A percentile compares a stretch with the other conserved stretches of the same genome.
Conservation (phyloP, 495 filamentous ascomycete species). For the Hyphodiscus hymeniophilus region DNA sequence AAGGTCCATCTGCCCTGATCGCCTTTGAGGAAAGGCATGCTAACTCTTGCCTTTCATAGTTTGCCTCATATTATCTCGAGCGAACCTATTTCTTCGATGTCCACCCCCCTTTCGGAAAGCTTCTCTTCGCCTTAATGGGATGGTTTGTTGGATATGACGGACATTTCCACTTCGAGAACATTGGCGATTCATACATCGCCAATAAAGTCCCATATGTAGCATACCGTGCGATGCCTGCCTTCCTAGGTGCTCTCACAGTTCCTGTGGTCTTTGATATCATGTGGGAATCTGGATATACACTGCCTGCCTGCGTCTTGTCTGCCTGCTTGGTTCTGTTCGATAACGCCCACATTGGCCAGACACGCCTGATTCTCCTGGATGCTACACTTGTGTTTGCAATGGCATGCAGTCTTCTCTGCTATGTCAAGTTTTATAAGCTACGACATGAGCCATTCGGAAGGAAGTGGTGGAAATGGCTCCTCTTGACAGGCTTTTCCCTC, state of each 20-base stretch:
- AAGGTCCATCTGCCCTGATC: conserved; percentile 53
- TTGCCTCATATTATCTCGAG: conserved; percentile 94
- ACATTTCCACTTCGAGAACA: conserved; percentile 97
- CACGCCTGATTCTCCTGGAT: conserved; percentile 89
- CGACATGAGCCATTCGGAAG: conserved; percentile 80
- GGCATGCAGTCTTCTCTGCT: conserved; percentile 86
- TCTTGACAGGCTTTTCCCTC: conserved; percentile 85
- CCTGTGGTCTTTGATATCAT: conserved; percentile 94
- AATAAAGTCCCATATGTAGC: conserved; percentile 97
- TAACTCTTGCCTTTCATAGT: conserved; percentile 40
- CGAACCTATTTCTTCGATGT: conserved; percentile 99
- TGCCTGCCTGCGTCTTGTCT: conserved; percentile 84
- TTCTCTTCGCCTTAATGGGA: conserved; percentile 85
- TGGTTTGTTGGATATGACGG: conserved; percentile 96
- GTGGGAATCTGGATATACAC: conserved; percentile 98
- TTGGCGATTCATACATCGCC: conserved; percentile 93
- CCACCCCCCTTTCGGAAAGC: conserved; percentile 91
- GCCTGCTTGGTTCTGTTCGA: conserved; percentile 87
- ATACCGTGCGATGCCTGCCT: conserved; percentile 87
- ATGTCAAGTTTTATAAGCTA: conserved; percentile 96
- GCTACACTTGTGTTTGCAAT: conserved; percentile 90
- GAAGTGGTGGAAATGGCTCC: conserved; percentile 99
- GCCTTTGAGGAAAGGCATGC: not conserved
- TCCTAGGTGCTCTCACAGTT: conserved; percentile 86
- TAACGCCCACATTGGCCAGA: conserved; percentile 97